Base-by-base conservation (phyloP, 768 basidiomycete genomes). In the Tulasnella sp. region DNA sequence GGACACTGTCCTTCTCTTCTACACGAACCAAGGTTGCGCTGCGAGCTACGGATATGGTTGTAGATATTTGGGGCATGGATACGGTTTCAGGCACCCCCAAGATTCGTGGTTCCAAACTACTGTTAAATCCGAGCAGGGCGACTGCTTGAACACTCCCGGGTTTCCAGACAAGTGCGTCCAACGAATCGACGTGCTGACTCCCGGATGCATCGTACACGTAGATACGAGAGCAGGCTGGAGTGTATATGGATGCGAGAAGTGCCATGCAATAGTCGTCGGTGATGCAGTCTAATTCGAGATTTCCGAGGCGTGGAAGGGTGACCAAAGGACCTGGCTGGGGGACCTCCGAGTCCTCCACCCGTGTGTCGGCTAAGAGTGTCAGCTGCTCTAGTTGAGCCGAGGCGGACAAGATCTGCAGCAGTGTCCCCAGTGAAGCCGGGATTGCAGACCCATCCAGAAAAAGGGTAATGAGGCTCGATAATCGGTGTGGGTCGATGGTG, bases 11-110 rank as follows among this genome's bases (percentile, higher is more conserved):
- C 22, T 14, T 19, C 45, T 45, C 45, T 45, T 15, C 15, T 19
- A n/a, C n/a, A n/a, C n/a, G n/a, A n/a, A n/a, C n/a, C n/a, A n/a
- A n/a, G n/a, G n/a, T n/a, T n/a, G n/a, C n/a, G n/a, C n/a, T n/a
- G n/a, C n/a, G n/a, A n/a, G n/a, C 9, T n/a, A 7, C 14, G 45
- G 15, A 14, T 19, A 19, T 14, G 45, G 45, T 17, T 45, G 0
- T 8, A 6, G n/a, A n/a, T n/a, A n/a, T 6, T 12, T 1, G 22
- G 8, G 4, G 2, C 0, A 3, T 6, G 3, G 22, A 7, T 6
- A n/a, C 49, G 2, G 5, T 7, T 1, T 22, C n/a, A n/a, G 42
- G 2, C 15, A 45, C 15, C 42, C 14, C 14, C 15, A 45, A 17
- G 42, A 17, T 4, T 4, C 42, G 42, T 45, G 42, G 4, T 5